phyloP scores from a whole-genome alignment of 257 asterid species.

The Galeopsis tetrahit region DNA sequence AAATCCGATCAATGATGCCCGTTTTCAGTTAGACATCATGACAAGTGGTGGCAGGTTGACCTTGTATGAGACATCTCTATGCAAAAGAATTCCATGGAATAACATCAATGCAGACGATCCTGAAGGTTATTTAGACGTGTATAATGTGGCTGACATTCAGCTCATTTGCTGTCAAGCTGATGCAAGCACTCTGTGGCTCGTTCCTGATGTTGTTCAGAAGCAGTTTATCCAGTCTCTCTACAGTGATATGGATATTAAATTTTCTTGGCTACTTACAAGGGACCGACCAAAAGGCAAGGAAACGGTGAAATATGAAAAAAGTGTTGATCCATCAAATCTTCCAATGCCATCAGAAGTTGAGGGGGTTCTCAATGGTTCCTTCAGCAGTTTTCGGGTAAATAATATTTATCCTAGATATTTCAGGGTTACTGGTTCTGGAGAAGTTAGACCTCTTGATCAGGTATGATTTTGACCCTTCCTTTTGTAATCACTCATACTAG shows the following conservation, averaged over 20 bases:
- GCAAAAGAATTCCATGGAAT: slow-evolving; percentile 78
- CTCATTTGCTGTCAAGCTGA: slow-evolving; percentile 94
- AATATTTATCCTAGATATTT: slow-evolving; percentile 80
- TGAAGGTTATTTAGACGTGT: slow-evolving; percentile 59
- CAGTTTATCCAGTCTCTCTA: slow-evolving; percentile 74
- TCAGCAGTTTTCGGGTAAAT: slow-evolving; percentile 66
- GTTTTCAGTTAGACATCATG: slow-evolving; percentile 86
- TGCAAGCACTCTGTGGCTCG: slow-evolving; percentile 85
- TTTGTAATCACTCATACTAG: slow-evolving; percentile 2
- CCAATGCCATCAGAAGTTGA: slow-evolving; percentile 76
- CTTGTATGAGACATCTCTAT: slow-evolving; percentile 86
- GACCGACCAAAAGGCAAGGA: slow-evolving; percentile 98
- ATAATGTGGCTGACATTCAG: slow-evolving; percentile 79
- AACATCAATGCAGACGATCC: slow-evolving; percentile 63
- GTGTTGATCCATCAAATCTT: slow-evolving; percentile 59
- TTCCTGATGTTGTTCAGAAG: slow-evolving; percentile 79
- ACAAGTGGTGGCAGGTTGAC: slow-evolving; percentile 88
- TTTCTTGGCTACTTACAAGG: slow-evolving; percentile 90
- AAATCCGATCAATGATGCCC: slow-evolving; percentile 91
- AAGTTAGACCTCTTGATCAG: slow-evolving; percentile 83
- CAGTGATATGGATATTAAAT: slow-evolving; percentile 60
- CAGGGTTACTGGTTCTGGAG: slow-evolving; percentile 98
- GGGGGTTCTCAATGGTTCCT: slow-evolving; percentile 78
- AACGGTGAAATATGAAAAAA: slow-evolving; percentile 79
- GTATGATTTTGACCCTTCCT: slow-evolving; percentile 47